Conservation (phyloP, 1,139 yeast genomes). For the Saccharomyces pastorianus region DNA sequence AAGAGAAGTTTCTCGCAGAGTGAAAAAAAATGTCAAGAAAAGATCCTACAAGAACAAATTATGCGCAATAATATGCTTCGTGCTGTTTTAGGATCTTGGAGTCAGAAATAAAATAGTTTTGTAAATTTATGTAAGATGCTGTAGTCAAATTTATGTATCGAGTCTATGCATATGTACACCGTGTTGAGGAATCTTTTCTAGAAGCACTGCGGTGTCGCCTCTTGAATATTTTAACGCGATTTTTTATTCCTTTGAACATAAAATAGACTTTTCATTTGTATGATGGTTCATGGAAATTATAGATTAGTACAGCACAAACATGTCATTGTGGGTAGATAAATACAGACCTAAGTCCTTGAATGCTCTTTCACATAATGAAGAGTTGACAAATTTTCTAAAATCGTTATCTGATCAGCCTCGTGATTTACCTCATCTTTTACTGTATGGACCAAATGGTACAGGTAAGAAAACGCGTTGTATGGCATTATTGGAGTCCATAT, state of each 20-base stretch:
- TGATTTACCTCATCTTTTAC: slow-evolving; percentile 85
- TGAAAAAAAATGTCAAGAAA: not conserved
- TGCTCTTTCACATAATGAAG: slow-evolving; percentile 57
- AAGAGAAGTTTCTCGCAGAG: not conserved
- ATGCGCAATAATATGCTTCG: not conserved
- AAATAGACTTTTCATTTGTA: not conserved
- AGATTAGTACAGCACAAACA: slow-evolving; percentile 23
- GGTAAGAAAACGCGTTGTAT: slow-evolving; percentile 94
- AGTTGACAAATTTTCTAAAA: slow-evolving; percentile 53
- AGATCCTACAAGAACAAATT: not conserved
- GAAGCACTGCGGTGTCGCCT: not conserved
- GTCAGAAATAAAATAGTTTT: not conserved
- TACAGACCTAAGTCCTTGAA: slow-evolving; percentile 70
- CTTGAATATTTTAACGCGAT: slow-evolving; percentile 1
- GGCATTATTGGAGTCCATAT: slow-evolving; percentile 69
- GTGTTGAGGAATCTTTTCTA: not conserved
- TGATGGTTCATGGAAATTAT: not conserved
- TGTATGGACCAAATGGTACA: slow-evolving; percentile 94
- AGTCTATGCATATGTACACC: not conserved
- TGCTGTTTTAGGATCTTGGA: not conserved
- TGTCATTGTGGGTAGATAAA: slow-evolving; percentile 97
- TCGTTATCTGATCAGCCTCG: slow-evolving; percentile 40
- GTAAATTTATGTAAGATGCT: not conserved
- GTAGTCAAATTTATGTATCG: not conserved
- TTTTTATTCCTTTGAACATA: not conserved